Percentiles rank a stretch among this genome's conserved stretches.
These are phyloP conservation scores for Xeromyces bisporus DNA, from an alignment of 495 filamentous ascomycete species.

Conservation along the genomic window DNA sequence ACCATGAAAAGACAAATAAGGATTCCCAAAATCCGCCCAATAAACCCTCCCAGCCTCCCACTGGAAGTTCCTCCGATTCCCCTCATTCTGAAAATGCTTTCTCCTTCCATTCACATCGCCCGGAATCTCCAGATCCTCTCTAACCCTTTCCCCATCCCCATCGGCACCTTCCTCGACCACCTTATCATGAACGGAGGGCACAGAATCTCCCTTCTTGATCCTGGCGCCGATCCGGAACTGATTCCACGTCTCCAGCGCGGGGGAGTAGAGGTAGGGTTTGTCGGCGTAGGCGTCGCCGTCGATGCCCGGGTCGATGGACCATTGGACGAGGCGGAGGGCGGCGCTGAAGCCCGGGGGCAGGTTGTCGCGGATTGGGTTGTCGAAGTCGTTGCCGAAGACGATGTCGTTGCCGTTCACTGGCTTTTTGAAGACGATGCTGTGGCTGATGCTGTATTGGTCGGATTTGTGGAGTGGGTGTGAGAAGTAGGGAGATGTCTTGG, in stretches of 20 bases:
- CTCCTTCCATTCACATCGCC: constrained; percentile 35
- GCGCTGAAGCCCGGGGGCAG: constrained; percentile 71
- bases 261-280: constrained; percentile 66
- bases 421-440: constrained; percentile 53
- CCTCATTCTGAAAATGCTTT: constrained; percentile 44
- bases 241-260: constrained; percentile 57
- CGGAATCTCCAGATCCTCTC: constrained; percentile 33
- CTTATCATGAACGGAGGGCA: constrained; percentile 16
- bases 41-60: constrained; percentile 49
- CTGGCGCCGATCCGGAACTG: constrained; percentile 47
- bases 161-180: constrained; percentile 55
- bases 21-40: constrained; percentile 73
- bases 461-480: constrained; percentile 42
- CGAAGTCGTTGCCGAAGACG: constrained; percentile 87
- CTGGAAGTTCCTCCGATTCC: constrained; percentile 29
- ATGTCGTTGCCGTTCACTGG: constrained; percentile 53
- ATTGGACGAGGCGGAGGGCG: constrained; percentile 67
- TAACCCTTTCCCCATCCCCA: constrained; percentile 32
- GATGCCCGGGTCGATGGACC: constrained; percentile 72
- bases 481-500: constrained; percentile 57
- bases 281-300: constrained; percentile 82
- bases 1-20: constrained; percentile 76
- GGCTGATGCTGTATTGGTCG: constrained; percentile 70
- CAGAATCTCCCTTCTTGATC: constrained; percentile 5
- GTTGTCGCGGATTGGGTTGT: constrained; percentile 67